These are phyloP conservation scores for Trichoderma asperellum DNA, from an alignment of 2,329 filamentous ascomycete species.

Conservation along the genomic window DNA sequence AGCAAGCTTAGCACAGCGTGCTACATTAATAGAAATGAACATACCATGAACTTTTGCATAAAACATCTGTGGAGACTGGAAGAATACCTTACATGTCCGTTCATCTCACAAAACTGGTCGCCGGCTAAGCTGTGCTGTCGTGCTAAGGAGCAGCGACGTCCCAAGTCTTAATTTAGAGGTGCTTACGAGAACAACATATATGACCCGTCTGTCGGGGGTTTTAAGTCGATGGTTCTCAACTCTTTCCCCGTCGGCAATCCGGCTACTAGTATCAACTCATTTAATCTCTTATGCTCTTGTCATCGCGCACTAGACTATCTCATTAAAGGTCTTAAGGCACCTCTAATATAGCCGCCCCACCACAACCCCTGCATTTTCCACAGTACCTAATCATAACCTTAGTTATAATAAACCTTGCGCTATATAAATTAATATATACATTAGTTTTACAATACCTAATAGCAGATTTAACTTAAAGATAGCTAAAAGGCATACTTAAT, in stretches of 20 bases:
- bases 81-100: neutral
- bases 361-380: no score
- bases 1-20: constrained; percentile 11
- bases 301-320: constrained; percentile 2
- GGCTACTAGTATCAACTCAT: neutral
- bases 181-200: constrained; percentile 12
- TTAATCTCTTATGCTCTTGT: neutral
- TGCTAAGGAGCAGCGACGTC: neutral
- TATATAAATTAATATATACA: no score
- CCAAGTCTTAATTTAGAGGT: neutral
- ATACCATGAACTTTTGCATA: neutral
- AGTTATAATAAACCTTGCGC: no score
- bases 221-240: neutral
- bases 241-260: neutral
- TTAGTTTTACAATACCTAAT: no score
- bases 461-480: no score
- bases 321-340: no score
- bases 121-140: neutral
- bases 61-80: neutral
- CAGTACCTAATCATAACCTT: no score
- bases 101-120: neutral
- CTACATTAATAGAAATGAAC: constrained; percentile 12
- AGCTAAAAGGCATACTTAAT: no score
- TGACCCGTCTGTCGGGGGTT: neutral
- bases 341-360: no score